Base-by-base conservation (phyloP, 108 stramenopile genomes). In the Nitzschia palea region DNA sequence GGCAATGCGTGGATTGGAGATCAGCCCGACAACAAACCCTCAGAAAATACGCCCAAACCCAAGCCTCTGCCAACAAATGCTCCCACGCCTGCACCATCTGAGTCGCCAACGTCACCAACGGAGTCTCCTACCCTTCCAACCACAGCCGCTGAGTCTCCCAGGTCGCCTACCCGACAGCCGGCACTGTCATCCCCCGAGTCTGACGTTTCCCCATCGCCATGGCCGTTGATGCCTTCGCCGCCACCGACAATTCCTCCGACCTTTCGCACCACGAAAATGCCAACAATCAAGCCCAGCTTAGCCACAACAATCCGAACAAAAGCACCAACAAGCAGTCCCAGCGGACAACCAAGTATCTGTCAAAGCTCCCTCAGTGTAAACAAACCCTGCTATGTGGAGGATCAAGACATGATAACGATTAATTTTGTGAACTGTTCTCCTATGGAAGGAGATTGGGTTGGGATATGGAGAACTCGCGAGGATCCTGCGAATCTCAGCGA, bases 361-460 rank as follows among this genome's bases (percentile, higher is more conserved):
- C 34, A 18, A 35, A 60, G 34, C 44, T 45, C 5, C 22, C 17
- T 47, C 5, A 37, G 27, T 10, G 62, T 62, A 9, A 44, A 62
- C 44, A 44, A 47, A 28, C 10, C 10, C 4, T 72, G 71, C 32
- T 72, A 57, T 36, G 33, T 48, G 29, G 29, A n/a, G 29, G 32
- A 18, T 5, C 36, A 56, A 8, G 58, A 71, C 33, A 50, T 42
- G 18, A 35, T 64, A 22, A 26, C 64, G 4, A 33, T 72, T 34
- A 31, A 63, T 12, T 72, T 72, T 12, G 18, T 48, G 18, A 62
- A 62, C 35, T 63, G 62, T 48, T 40, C 63, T 26, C 62, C 71
- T 1, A 43, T 45, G 42, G 33, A 56, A 0, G 44, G 35, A 17
- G 71, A 72, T 54, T 72, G 71, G 71, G 58, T 72, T n/a, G 71